phyloP scores from a whole-genome alignment of 2,329 filamentous ascomycete species.

The Plenodomus lindquistii region DNA sequence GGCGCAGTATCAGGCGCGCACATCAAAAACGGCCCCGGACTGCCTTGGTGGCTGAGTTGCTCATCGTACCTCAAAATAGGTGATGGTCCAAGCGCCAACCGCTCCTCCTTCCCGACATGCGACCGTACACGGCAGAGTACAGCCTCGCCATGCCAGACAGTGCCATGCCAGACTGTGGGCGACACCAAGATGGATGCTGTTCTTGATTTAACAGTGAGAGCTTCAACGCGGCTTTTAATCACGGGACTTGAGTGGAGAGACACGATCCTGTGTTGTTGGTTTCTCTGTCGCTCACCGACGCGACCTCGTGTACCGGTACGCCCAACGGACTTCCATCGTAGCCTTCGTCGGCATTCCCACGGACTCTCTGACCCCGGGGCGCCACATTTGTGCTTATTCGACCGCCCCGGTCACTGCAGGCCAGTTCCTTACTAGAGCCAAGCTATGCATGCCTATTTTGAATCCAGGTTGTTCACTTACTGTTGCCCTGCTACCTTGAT shows the following conservation, averaged over 20 bases:
- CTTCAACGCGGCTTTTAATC: too few relatives aligned
- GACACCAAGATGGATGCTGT: too few relatives aligned
- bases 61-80: not conserved
- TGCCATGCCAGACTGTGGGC: too few relatives aligned
- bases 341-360: not conserved
- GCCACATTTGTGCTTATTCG: conserved; percentile 14
- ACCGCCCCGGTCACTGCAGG: conserved; percentile 11
- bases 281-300: not conserved
- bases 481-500: conserved; percentile 22
- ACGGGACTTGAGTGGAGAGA: not conserved
- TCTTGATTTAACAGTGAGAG: too few relatives aligned
- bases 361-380: conserved; percentile 6
- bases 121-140: not conserved
- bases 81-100: not conserved
- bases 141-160: not conserved
- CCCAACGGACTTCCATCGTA: not conserved
- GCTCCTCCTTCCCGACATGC: not conserved
- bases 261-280: too few relatives aligned
- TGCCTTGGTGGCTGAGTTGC: not conserved
- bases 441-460: conserved; percentile 21
- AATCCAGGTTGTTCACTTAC: conserved; percentile 16
- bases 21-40: not conserved
- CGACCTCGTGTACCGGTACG: not conserved
- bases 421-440: conserved; percentile 11
- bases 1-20: not conserved